A percentile compares a stretch with the other conserved stretches of the same genome.
These are phyloP conservation scores for Coemansia sp. DNA, from an alignment of 192 early-diverging fungal genomes.

Conservation along the genomic window DNA sequence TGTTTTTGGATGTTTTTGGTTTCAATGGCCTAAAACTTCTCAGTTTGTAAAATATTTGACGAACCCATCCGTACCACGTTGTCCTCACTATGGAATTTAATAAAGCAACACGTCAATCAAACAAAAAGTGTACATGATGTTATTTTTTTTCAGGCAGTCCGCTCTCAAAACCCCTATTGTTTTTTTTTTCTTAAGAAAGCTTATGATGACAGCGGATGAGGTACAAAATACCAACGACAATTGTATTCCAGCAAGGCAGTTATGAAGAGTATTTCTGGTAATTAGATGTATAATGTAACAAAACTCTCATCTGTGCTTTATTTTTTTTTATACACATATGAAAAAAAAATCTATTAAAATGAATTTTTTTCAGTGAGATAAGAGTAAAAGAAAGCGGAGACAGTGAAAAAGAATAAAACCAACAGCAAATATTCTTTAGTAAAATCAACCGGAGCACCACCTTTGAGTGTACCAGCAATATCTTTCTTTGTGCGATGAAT, in stretches of 20 bases:
- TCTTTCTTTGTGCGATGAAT: slow-evolving; percentile 54
- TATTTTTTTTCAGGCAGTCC: neutral
- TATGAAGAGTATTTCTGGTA: too few species aligned
- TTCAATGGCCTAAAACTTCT: neutral
- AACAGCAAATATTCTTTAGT: slow-evolving; percentile 44
- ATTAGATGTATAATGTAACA: too few species aligned
- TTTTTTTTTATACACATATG: neutral
- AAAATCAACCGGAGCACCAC: slow-evolving; percentile 46
- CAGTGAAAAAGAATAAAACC: slow-evolving; percentile 25
- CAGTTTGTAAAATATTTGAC: neutral
- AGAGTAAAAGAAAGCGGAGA: slow-evolving; percentile 32
- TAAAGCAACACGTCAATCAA: too few species aligned
- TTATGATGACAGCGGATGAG: neutral
- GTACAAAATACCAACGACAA: neutral
- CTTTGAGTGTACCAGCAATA: slow-evolving; percentile 41
- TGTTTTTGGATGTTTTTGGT: too few species aligned
- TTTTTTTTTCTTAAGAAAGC: neutral
- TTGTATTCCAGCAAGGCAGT: neutral
- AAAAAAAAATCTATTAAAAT: neutral
- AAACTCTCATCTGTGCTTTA: neutral
- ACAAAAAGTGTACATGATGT: neutral
- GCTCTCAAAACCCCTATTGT: neutral
- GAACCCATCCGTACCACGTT: too few species aligned
- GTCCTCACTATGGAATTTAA: too few species aligned
- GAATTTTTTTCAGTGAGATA: slow-evolving; percentile 10